Conservation (phyloP, 306 rosid genomes). For the Aeschynomene evenia region DNA sequence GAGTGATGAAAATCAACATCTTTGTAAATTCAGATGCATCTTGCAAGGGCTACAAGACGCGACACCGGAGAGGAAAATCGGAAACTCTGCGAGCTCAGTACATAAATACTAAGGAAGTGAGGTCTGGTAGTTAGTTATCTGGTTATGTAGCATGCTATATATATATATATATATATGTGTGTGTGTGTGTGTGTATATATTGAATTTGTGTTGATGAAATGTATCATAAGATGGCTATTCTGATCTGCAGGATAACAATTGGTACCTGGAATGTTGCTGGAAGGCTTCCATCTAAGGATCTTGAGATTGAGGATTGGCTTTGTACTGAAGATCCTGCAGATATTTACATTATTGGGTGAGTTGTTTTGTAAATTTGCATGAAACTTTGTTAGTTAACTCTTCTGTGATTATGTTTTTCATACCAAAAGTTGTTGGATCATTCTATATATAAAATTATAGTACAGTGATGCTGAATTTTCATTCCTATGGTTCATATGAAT, state of each 20-base stretch:
- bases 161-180: too few species aligned
- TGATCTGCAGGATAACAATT: constrained; percentile 64
- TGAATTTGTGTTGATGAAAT: constrained; percentile 21
- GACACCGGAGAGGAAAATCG: constrained; percentile 87
- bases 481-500: not conserved
- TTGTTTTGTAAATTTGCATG: too few species aligned
- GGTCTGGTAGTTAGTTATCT: constrained; percentile 48
- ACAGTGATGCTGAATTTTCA: not conserved
- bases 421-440: too few species aligned
- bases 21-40: constrained; percentile 51
- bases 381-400: too few species aligned
- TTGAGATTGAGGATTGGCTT: constrained; percentile 84
- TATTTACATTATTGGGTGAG: constrained; percentile 87
- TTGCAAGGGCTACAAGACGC: constrained; percentile 37
- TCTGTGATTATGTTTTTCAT: too few species aligned
- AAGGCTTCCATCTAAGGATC: constrained; percentile 63
- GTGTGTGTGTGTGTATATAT: too few species aligned
- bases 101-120: constrained; percentile 82
- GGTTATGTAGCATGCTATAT: constrained; percentile 14
- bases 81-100: constrained; percentile 89
- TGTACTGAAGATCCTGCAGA: constrained; percentile 67
- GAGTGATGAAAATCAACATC: not conserved
- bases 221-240: constrained; percentile 31
- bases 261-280: constrained; percentile 98
- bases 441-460: not conserved